Evolutionary conservation across 345 rosid genomes (phyloP), one percentile per base, ranked within the genome.

Genomic region (Sisymbrium irio): DNA sequence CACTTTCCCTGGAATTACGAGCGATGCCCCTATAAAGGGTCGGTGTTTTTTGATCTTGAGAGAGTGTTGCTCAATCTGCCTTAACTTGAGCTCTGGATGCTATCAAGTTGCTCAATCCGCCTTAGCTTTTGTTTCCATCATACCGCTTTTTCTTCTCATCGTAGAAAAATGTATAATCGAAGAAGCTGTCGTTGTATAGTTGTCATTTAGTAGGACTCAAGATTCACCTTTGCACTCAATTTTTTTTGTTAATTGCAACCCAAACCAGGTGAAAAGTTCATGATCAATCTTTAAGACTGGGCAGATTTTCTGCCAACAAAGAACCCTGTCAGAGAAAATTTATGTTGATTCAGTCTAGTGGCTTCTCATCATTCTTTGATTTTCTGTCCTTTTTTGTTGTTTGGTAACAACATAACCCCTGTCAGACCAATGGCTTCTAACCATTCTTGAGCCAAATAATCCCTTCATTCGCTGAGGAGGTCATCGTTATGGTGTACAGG

Each of bases 121-220:
- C 25, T 22, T 22, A 22, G 25, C 25, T 22, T 22, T 3, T 22
- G 3, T 1, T 22, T 22, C 25, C 25, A 22, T 22, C 25, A 22
- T 22, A 22, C 25, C 2, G 25, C 25, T 22, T 22, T 1, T 22
- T 22, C 25, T 22, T 22, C 25, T 22, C 25, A 3, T 22, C 3
- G 25, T 22, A 22, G 2, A 22, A 22, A 22, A 22, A 72, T 11
- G 15, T 22, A 25, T 6, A 25, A 17, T 53, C 9, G 7, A 2
- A 27, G 3, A 10, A 20, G 28, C 22, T 22, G 27, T 22, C 32
- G 11, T 18, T 47, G 27, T 47, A 35, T 82, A 89, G 92, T 84
- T 89, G 86, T 88, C 96, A 73, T 85, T 88, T 53, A 88, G 68
- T 83, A 83, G 6, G 81, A 49, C 69, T 83, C 79, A 46, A 83